Evolutionary conservation across 306 rosid genomes (phyloP), one percentile per base, ranked within the genome.

Genomic region (Elaeagnus macrophylla): DNA sequence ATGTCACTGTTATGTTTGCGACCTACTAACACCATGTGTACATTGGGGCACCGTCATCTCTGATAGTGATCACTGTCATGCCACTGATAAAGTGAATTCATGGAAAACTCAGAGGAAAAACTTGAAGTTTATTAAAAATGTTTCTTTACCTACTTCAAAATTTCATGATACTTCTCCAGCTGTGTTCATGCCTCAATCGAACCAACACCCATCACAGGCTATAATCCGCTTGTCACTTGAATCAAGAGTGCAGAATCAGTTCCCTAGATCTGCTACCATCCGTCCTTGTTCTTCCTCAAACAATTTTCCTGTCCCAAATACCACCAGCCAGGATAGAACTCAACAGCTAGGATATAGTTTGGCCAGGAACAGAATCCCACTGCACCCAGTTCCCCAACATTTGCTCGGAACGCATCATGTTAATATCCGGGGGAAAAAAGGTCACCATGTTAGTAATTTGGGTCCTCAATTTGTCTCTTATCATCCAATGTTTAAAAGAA

Each of bases 1-100:
- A 94, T 88, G 96, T 54, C 96, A 88, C 69, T 88, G 96, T 69
- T 88, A 66, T 58, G 85, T 88, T 56, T 84, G 96, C 38, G 96
- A 88, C 67, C 69, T 73, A 20, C 69, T 72, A 35, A 89, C 94
- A 7, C 96, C 96, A 17, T 88, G 96, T 67, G 61, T 45, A 20
- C 68, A 49, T 50, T 88, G 94, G 96, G 73, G 78, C 51, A 65
- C 59, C 10, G 75, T 81, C 49, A 20, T 19, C 54, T 70, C 60
- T 19, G 44, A 37, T 56, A 37, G 51, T 6, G 80, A 67, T 68
- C 96, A 88, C 71, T 88, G 96, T 59, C 81, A 88, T 71, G 96
- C 96, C 59, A 77, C 81, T 12, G 85, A 84, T 37, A 83, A 75
- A 62, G 75, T 25, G 41, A 81, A 75, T 59, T 15, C 14, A 9